These are phyloP conservation scores for Sorghum bicolor DNA, from an alignment of 176 grass and related monocot genomes.

Conservation along the genomic window Sorghum_bicolor_NCBIv3 NC_012879.2:4231501-4232000, in stretches of 20 bases:
- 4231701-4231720: background rate
- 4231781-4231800: constrained; percentile 14
- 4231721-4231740: constrained; percentile 35
- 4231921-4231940: background rate
- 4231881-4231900: background rate
- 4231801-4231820: constrained; percentile 12
- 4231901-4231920: constrained; percentile 5
- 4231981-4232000: background rate
- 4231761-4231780: constrained; percentile 18
- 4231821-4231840: constrained; percentile 23
- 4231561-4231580: constrained; percentile 26
- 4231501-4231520: background rate
- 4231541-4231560: constrained; percentile 1
- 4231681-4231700: constrained; percentile 4
- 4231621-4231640: constrained; percentile 8
- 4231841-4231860: background rate
- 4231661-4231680: constrained; percentile 10
- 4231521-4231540: constrained; percentile 8
- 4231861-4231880: constrained; percentile 8
- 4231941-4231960: background rate
- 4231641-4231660: constrained; percentile 40
- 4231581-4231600: background rate
- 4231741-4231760: constrained; percentile 35
- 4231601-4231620: background rate
- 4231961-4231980: background rate